Evolutionary conservation across 2,329 filamentous ascomycete species (phyloP).

Genomic region (Xylaria sp.): DNA sequence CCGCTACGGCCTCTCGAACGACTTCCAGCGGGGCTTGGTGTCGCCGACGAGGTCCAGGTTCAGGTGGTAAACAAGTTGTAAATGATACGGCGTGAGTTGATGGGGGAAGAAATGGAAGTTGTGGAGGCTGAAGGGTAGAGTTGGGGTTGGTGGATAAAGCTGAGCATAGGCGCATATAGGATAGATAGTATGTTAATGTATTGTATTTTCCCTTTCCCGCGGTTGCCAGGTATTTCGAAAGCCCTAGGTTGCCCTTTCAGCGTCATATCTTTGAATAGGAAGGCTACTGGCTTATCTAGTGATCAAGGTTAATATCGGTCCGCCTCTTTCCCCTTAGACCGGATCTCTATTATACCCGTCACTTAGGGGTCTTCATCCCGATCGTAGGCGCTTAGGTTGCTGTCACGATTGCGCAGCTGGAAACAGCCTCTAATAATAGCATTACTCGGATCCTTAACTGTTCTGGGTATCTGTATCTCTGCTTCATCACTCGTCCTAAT

Average conservation of each 20-base stretch:
- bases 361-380: not conserved
- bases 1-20: not conserved
- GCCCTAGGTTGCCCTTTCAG: not conserved
- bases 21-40: not conserved
- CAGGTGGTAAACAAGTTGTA: not conserved
- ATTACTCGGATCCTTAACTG: not conserved
- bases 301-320: not conserved
- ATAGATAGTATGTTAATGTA: not conserved
- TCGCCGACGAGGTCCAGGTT: not conserved
- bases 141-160: not conserved
- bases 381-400: not conserved
- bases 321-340: not conserved
- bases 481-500: slow-evolving; percentile 22
- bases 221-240: not conserved
- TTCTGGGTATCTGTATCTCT: not conserved
- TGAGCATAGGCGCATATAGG: not conserved
- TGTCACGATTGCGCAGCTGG: not conserved
- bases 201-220: not conserved
- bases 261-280: not conserved
- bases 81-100: too few species aligned
- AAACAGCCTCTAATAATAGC: slow-evolving; percentile 5
- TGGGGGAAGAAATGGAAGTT: too few species aligned
- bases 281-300: not conserved
- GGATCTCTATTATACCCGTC: not conserved
- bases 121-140: too few species aligned